Conservation (phyloP, 768 basidiomycete species). For the Mycena haematopus region DNA sequence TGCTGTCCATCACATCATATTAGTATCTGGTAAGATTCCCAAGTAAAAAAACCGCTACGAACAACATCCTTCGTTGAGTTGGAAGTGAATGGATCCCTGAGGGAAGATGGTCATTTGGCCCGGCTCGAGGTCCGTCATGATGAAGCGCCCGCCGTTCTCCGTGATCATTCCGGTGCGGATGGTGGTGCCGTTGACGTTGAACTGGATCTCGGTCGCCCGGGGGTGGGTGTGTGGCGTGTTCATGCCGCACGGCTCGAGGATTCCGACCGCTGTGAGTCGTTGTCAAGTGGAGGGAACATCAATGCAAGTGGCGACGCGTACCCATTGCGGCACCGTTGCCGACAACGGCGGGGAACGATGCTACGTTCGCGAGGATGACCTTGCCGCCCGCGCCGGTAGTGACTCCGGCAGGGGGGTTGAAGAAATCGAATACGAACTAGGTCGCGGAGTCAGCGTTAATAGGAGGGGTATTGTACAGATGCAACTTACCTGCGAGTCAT, state of each 20-base stretch:
- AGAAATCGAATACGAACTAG: slow-evolving; percentile 30
- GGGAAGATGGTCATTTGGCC: slow-evolving; percentile 25
- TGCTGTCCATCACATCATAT: slow-evolving; percentile 17
- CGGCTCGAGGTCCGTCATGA: slow-evolving; percentile 25
- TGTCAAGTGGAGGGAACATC: not conserved
- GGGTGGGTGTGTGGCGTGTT: slow-evolving; percentile 31
- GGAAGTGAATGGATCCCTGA: slow-evolving; percentile 28
- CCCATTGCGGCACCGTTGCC: slow-evolving; percentile 29
- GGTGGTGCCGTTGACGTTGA: slow-evolving; percentile 28
- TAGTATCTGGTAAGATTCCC: too few species aligned
- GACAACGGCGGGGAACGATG: slow-evolving; percentile 28
- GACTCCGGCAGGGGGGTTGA: slow-evolving; percentile 11
- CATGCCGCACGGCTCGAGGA: slow-evolving; percentile 24
- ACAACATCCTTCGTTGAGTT: slow-evolving; percentile 29
- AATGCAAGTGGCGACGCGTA: not conserved
- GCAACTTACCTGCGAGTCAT: not conserved
- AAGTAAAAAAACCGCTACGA: not conserved
- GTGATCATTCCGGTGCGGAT: slow-evolving; percentile 29
- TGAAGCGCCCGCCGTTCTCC: slow-evolving; percentile 31
- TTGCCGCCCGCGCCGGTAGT: slow-evolving; percentile 16
- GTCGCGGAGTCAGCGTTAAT: not conserved
- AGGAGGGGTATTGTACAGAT: not conserved
- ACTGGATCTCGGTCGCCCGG: slow-evolving; percentile 29
- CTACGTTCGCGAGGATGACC: slow-evolving; percentile 20
- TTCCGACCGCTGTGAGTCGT: slow-evolving; percentile 16